These are phyloP conservation scores for Cordyceps javanica DNA, from an alignment of 2,329 filamentous ascomycete genomes.

Conservation along the genomic window DNA sequence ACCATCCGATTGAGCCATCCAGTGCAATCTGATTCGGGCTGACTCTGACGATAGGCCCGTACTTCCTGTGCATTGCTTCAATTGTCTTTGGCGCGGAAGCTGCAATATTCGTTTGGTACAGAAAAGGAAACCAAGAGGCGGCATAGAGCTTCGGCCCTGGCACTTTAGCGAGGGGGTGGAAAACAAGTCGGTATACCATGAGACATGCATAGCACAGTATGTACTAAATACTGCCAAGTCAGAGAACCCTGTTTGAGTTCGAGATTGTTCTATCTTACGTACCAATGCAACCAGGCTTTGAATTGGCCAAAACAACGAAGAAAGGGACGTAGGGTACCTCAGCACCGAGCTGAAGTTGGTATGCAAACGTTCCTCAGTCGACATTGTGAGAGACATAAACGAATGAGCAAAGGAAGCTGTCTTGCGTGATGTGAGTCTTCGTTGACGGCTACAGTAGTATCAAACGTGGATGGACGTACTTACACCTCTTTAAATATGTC, in stretches of 20 bases:
- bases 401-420: no score
- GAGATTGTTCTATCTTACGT: neutral
- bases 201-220: neutral
- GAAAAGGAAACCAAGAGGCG: constrained; percentile 16
- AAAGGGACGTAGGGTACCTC: no score
- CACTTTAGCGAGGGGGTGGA: constrained; percentile 26
- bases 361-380: neutral
- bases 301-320: neutral
- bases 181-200: neutral
- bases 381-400: neutral
- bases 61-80: constrained; percentile 20
- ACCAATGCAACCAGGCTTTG: neutral
- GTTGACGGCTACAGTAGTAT: no score
- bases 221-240: neutral
- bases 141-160: constrained; percentile 22
- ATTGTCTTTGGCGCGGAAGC: constrained; percentile 18
- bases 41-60: constrained; percentile 33
- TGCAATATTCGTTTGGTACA: constrained; percentile 17
- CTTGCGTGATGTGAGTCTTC: no score
- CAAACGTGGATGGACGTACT: no score
- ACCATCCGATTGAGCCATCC: constrained; percentile 27
- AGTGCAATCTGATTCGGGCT: constrained; percentile 34
- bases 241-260: neutral
- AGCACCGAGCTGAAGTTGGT: neutral
- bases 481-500: no score